These are phyloP conservation scores for Barbatosphaeria neglecta DNA, from an alignment of 495 filamentous ascomycete species.

Conservation along the genomic window DNA sequence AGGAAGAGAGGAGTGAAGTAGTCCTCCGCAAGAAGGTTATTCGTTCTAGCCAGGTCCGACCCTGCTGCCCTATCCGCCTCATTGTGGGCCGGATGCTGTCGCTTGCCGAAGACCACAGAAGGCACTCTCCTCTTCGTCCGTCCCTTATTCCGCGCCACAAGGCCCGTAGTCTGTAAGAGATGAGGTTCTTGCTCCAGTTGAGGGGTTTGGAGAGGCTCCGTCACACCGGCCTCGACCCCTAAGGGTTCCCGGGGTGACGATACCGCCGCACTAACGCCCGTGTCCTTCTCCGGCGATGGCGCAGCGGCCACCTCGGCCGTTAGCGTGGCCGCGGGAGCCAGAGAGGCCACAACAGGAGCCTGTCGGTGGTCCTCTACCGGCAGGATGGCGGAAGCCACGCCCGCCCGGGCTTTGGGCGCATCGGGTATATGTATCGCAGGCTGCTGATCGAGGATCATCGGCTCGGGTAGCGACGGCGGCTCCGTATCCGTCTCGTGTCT, in stretches of 20 bases:
- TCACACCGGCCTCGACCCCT: neutral
- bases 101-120: slow-evolving; percentile 68
- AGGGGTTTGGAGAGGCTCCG: neutral
- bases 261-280: neutral
- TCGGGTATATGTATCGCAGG: neutral
- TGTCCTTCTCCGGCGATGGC: too few relatives aligned
- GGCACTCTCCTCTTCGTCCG: slow-evolving; percentile 55
- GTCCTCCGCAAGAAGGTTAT: slow-evolving; percentile 41
- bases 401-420: neutral
- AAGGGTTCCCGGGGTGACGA: neutral
- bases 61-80: slow-evolving; percentile 18
- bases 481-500: too few relatives aligned
- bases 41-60: slow-evolving; percentile 22
- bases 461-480: neutral
- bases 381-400: neutral
- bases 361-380: neutral
- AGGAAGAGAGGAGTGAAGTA: slow-evolving; percentile 78
- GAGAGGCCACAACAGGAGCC: neutral
- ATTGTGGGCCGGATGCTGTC: slow-evolving; percentile 16
- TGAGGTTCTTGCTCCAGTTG: slow-evolving; percentile 7
- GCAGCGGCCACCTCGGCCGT: neutral
- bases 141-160: slow-evolving; percentile 37
- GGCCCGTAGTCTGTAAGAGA: slow-evolving; percentile 36
- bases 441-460: neutral
- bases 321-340: neutral